A percentile compares a stretch with the other conserved stretches of the same genome.
phyloP scores from a whole-genome alignment of 192 early-diverging fungal species.

The Chytriomyces confervae region DNA sequence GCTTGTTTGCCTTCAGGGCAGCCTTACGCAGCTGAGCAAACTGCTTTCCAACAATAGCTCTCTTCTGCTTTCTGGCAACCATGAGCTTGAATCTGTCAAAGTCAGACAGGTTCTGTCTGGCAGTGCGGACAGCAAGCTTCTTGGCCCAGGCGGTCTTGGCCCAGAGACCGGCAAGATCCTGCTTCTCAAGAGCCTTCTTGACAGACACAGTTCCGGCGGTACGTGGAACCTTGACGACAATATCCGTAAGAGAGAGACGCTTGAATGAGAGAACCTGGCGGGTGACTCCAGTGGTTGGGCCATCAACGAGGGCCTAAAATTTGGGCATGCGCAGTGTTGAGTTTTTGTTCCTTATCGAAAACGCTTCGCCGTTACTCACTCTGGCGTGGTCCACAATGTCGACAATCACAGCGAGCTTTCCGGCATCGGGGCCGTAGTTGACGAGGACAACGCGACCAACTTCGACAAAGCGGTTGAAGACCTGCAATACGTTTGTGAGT shows the following conservation, averaged over 20 bases:
- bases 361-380: slow-evolving; percentile 53
- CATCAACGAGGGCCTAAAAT: slow-evolving; percentile 86
- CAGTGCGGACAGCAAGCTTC: slow-evolving; percentile 86
- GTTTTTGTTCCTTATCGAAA: no score
- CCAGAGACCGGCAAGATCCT: slow-evolving; percentile 82
- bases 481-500: slow-evolving; percentile 25
- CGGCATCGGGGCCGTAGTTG: slow-evolving; percentile 91
- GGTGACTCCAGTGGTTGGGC: slow-evolving; percentile 91
- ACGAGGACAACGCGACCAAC: slow-evolving; percentile 98
- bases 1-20: slow-evolving; percentile 17
- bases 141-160: slow-evolving; percentile 92
- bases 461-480: slow-evolving; percentile 78
- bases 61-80: slow-evolving; percentile 90
- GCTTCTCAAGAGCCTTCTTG: slow-evolving; percentile 81
- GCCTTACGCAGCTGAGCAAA: slow-evolving; percentile 51
- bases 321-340: no score
- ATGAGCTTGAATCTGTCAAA: slow-evolving; percentile 99
- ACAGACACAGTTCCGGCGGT: slow-evolving; percentile 76
- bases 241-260: slow-evolving; percentile 87
- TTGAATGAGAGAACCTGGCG: slow-evolving; percentile 90
- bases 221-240: slow-evolving; percentile 87
- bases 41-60: slow-evolving; percentile 54
- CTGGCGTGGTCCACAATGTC: slow-evolving; percentile 99
- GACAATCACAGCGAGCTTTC: slow-evolving; percentile 98
- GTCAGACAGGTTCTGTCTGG: slow-evolving; percentile 82